phyloP scores from a whole-genome alignment of 805 yeast genomes.

The Helenozyma rhizophorensis region DNA sequence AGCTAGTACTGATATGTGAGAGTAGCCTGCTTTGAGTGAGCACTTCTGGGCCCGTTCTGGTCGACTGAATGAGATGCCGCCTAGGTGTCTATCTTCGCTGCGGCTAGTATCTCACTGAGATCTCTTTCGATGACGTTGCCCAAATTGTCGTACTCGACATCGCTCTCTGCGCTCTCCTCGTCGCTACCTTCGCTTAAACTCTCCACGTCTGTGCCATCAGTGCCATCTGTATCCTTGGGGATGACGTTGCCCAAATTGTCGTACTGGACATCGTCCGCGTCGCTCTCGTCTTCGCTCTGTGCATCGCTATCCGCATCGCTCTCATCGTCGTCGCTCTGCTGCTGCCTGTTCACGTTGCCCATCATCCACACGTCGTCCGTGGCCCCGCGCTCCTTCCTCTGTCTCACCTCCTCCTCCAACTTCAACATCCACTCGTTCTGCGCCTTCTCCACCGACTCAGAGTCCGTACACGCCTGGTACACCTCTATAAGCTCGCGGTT shows the following conservation, averaged over 20 bases:
- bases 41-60: too few relatives aligned
- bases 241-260: slow-evolving; percentile 13
- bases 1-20: too few relatives aligned
- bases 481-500: slow-evolving; percentile 73
- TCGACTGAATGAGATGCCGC: too few relatives aligned
- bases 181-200: slow-evolving; percentile 13
- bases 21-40: too few relatives aligned
- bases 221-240: slow-evolving; percentile 4
- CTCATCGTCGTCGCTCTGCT: slow-evolving; percentile 11
- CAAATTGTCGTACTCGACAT: slow-evolving; percentile 16
- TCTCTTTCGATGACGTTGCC: slow-evolving; percentile 17
- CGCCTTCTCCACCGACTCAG: slow-evolving; percentile 65
- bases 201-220: slow-evolving; percentile 8
- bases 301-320: slow-evolving; percentile 14
- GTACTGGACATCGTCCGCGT: slow-evolving; percentile 10
- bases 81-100: background rate
- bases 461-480: slow-evolving; percentile 78
- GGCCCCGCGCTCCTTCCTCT: slow-evolving; percentile 50
- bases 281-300: slow-evolving; percentile 14
- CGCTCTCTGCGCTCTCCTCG: slow-evolving; percentile 17
- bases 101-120: background rate
- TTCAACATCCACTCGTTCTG: slow-evolving; percentile 71
- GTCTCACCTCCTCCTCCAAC: slow-evolving; percentile 61
- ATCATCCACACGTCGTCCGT: slow-evolving; percentile 68
- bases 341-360: slow-evolving; percentile 66